Conservation (phyloP, 2,329 filamentous ascomycete species). For the Helotiales sp. region DNA sequence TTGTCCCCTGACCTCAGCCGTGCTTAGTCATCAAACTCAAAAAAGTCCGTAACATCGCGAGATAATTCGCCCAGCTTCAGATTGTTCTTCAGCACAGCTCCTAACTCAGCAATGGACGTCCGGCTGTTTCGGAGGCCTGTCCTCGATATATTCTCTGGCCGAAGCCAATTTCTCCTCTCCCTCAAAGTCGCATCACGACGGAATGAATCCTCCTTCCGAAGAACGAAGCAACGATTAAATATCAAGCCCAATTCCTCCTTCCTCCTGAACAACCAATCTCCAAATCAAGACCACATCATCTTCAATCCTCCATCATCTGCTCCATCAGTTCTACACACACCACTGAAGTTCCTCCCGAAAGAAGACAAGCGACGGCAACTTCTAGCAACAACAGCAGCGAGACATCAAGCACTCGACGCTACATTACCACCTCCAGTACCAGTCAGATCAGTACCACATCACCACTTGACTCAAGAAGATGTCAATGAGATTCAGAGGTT, state of each 20-base stretch:
- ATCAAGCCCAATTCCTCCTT: constrained; percentile 63
- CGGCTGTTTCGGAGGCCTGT: constrained; percentile 33
- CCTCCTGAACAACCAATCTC: constrained; percentile 38
- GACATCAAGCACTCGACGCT: constrained; percentile 9
- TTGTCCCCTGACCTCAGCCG: no score
- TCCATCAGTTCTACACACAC: constrained; percentile 63
- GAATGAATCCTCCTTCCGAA: constrained; percentile 36
- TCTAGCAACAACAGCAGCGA: constrained; percentile 26
- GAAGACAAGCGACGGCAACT: constrained; percentile 36
- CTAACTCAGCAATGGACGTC: constrained; percentile 30
- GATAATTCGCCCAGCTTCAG: not conserved
- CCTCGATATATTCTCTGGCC: constrained; percentile 26
- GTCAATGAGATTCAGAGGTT: constrained; percentile 61
- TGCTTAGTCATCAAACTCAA: not conserved
- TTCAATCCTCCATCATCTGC: constrained; percentile 58
- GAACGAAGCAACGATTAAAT: constrained; percentile 42
- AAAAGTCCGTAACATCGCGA: constrained; percentile 2
- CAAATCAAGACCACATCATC: constrained; percentile 48
- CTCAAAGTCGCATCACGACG: constrained; percentile 31
- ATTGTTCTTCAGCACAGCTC: not conserved
- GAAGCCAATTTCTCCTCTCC: constrained; percentile 30
- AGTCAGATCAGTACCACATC: constrained; percentile 24
- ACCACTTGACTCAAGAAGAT: constrained; percentile 55
- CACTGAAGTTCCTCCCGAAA: constrained; percentile 63
- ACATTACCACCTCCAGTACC: constrained; percentile 30